These are phyloP conservation scores for Pichia kudriavzevii DNA, from an alignment of 1,139 yeast genomes.

Conservation along the genomic window DNA sequence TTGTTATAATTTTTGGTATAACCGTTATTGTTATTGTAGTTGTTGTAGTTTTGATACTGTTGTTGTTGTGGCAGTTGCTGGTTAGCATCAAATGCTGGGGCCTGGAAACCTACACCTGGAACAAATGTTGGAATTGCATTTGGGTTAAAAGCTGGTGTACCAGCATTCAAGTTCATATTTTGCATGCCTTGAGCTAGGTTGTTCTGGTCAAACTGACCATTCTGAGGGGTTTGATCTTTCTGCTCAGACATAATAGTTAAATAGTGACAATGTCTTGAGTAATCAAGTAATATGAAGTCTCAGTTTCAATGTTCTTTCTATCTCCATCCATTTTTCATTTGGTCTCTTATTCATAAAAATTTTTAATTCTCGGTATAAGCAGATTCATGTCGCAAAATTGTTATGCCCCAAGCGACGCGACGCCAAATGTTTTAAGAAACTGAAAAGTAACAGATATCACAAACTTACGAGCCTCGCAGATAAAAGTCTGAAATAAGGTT, in stretches of 20 bases:
- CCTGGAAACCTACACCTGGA: slow-evolving; percentile 30
- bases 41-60: slow-evolving; percentile 21
- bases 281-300: no score
- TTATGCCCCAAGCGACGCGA: no score
- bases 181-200: slow-evolving; percentile 50
- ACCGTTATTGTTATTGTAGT: slow-evolving; percentile 25
- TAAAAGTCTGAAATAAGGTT: no score
- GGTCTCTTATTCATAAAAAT: no score
- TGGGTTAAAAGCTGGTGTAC: slow-evolving; percentile 33
- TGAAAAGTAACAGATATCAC: no score
- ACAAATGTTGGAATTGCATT: slow-evolving; percentile 37
- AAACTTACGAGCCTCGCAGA: no score
- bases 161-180: slow-evolving; percentile 29
- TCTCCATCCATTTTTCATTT: no score
- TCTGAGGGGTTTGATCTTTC: slow-evolving; percentile 19
- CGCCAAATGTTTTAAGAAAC: no score
- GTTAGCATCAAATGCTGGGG: slow-evolving; percentile 22
- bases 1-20: slow-evolving; percentile 13
- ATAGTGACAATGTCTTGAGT: no score
- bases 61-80: slow-evolving; percentile 23
- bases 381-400: no score
- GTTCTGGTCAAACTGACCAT: slow-evolving; percentile 37
- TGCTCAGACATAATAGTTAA: slow-evolving; percentile 46
- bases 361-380: no score
- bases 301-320: no score